These are phyloP conservation scores for Crotalaria pallida DNA, from an alignment of 306 rosid species.

Conservation along the genomic window DNA sequence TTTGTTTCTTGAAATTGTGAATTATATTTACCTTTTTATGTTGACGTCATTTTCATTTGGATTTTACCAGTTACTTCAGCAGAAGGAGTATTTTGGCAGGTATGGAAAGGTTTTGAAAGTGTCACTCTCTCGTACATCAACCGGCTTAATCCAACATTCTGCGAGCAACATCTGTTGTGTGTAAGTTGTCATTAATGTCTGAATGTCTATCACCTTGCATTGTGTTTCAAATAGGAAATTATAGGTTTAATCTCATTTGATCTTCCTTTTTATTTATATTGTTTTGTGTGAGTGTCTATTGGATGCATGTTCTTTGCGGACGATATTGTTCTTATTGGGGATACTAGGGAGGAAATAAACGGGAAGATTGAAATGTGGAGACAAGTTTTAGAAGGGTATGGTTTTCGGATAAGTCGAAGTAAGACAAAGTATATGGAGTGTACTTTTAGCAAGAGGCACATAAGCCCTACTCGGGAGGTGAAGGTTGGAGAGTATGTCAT, in stretches of 20 bases:
- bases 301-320: no score
- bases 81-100: slow-evolving; percentile 47
- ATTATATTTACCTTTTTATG: neutral
- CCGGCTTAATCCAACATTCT: slow-evolving; percentile 48
- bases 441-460: no score
- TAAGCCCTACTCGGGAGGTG: no score
- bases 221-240: slow-evolving; percentile 1
- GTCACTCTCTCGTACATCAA: slow-evolving; percentile 45
- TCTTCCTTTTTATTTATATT: neutral
- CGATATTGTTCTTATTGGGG: no score
- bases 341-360: no score
- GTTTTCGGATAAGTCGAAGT: no score
- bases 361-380: no score
- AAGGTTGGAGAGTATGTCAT: no score
- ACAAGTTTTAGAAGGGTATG: no score
- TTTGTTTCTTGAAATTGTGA: neutral
- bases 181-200: slow-evolving; percentile 33
- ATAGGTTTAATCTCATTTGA: neutral
- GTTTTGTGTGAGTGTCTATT: neutral
- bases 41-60: slow-evolving; percentile 13
- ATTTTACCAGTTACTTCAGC: slow-evolving; percentile 43
- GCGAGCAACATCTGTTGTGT: slow-evolving; percentile 51
- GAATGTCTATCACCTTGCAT: neutral
- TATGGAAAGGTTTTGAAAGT: slow-evolving; percentile 52
- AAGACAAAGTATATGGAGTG: no score